Conservation (phyloP, 306 rosid species). For the Trifolium fragiferum region DNA sequence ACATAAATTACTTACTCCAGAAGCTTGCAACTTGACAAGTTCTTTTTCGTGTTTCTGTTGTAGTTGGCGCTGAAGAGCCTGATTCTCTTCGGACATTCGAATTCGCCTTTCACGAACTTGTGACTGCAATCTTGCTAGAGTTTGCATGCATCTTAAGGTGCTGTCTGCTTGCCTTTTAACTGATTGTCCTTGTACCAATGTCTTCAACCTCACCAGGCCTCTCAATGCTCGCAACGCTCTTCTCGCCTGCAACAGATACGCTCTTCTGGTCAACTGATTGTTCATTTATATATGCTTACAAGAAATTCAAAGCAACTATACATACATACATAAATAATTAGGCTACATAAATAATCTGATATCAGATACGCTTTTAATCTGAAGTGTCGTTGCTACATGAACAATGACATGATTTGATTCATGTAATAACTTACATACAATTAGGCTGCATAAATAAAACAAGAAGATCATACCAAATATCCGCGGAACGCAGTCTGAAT, state of each 20-base stretch:
- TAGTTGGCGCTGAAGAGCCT: constrained; percentile 64
- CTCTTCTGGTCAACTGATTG: too few species aligned
- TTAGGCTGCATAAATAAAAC: constrained; percentile 11
- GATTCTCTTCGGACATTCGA: constrained; percentile 85
- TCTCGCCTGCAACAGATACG: constrained; percentile 78
- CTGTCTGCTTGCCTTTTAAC: constrained; percentile 71
- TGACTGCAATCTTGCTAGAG: constrained; percentile 71
- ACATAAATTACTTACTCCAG: constrained; percentile 56
- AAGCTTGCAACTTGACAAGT: constrained; percentile 54
- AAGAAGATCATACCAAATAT: constrained; percentile 63
- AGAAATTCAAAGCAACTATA: neutral
- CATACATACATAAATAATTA: neutral
- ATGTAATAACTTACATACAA: neutral
- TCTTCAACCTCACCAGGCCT: constrained; percentile 78
- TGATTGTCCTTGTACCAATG: constrained; percentile 62
- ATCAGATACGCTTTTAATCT: too few species aligned
- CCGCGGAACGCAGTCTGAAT: constrained; percentile 81
- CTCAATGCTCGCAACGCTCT: constrained; percentile 75
- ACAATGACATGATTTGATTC: neutral
- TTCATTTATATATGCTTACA: neutral
- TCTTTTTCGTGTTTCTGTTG: constrained; percentile 67
- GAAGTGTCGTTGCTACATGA: neutral
- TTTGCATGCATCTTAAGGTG: constrained; percentile 80
- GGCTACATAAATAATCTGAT: too few species aligned
- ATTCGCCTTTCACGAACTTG: constrained; percentile 72